phyloP scores from a whole-genome alignment of 2,329 filamentous ascomycete species.

The Calonectria hawksworthii region DNA sequence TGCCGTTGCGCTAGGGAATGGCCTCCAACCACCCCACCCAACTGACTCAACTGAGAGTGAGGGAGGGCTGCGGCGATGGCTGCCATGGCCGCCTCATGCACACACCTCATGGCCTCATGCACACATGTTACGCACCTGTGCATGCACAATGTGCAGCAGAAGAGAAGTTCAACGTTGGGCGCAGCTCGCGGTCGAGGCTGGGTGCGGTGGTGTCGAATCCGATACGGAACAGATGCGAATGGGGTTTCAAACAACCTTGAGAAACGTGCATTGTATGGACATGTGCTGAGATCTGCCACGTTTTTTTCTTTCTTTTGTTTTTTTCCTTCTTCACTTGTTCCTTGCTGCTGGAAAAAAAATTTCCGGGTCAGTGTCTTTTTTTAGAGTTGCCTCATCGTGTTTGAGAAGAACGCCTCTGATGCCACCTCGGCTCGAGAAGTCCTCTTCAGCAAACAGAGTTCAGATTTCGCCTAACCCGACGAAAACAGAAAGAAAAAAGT shows the following conservation, averaged over 20 bases:
- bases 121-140: neutral
- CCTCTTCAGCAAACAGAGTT: neutral
- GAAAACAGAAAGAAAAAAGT: neutral
- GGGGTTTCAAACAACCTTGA: neutral
- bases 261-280: neutral
- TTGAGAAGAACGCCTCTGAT: constrained; percentile 2
- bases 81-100: neutral
- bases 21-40: neutral
- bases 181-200: neutral
- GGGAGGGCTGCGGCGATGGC: neutral
- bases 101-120: neutral
- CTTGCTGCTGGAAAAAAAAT: neutral
- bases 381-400: constrained; percentile 8
- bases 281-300: neutral
- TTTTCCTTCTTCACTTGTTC: neutral
- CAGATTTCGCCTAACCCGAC: neutral
- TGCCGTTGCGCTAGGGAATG: neutral
- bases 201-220: neutral
- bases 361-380: neutral
- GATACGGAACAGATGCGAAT: neutral
- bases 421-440: constrained; percentile 1
- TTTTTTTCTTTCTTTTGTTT: neutral
- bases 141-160: neutral
- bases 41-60: neutral
- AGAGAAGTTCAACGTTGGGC: neutral